These are phyloP conservation scores for Pachysolen tannophilus DNA, from an alignment of 805 yeast genomes.

Conservation along the genomic window DNA sequence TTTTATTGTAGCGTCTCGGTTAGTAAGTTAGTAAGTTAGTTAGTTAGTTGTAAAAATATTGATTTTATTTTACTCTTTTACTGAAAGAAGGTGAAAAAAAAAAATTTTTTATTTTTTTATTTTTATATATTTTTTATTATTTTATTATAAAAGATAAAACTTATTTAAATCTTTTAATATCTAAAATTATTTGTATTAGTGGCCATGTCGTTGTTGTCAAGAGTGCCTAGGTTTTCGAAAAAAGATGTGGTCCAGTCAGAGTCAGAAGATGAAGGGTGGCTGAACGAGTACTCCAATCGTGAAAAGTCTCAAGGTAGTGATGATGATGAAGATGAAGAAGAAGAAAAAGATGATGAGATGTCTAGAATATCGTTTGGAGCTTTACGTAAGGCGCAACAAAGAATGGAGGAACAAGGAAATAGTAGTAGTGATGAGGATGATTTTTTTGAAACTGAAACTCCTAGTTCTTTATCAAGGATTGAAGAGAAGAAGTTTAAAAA, in stretches of 20 bases:
- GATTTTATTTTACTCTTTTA: too few relatives aligned
- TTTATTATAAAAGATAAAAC: background rate
- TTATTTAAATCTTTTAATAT: background rate
- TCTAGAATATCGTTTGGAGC: conserved; percentile 58
- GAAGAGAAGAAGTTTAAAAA: conserved; percentile 11
- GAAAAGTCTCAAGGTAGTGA: background rate
- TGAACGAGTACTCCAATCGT: too few relatives aligned
- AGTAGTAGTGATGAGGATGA: conserved; percentile 12
- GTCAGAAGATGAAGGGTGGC: conserved; percentile 8
- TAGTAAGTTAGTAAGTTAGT: too few relatives aligned
- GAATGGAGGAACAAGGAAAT: conserved; percentile 19
- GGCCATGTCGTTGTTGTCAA: background rate
- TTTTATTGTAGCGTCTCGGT: too few relatives aligned
- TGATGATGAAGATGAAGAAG: conserved; percentile 21
- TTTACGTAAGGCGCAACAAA: conserved; percentile 49
- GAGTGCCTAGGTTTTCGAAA: conserved; percentile 16
- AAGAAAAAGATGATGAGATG: conserved; percentile 36
- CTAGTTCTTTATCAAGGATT: conserved; percentile 15
- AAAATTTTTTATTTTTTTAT: too few relatives aligned
- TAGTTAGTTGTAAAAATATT: too few relatives aligned
- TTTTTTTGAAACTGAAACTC: conserved; percentile 16
- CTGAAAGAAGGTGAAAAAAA: too few relatives aligned
- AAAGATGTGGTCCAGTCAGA: conserved; percentile 4
- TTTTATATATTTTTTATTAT: too few relatives aligned
- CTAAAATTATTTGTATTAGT: background rate